Conservation (phyloP, 257 asterid genomes). For the Primulina huaijiensis region DNA sequence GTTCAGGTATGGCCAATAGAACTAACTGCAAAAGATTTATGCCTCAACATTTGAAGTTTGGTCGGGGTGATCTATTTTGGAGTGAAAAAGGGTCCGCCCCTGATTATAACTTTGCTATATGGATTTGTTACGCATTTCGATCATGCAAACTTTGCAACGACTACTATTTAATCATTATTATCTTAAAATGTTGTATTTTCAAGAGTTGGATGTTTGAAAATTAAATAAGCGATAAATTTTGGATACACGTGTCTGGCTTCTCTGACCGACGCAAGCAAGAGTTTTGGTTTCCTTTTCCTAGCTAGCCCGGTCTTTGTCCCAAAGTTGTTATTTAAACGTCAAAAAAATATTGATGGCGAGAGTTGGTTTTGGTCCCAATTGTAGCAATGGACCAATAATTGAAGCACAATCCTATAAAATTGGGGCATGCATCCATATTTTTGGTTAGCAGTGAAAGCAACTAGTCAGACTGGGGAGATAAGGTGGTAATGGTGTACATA, state of each 20-base stretch:
- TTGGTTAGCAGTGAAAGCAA: not conserved
- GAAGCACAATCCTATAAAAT: not conserved
- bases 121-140: too few species aligned
- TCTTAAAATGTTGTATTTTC: too few species aligned
- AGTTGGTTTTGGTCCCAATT: not conserved
- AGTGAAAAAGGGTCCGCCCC: too few species aligned
- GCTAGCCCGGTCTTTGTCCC: not conserved
- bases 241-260: not conserved
- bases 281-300: not conserved
- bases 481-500: not conserved
- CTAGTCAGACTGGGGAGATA: not conserved
- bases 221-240: not conserved
- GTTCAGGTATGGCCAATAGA: not conserved
- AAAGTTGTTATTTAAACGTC: not conserved
- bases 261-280: not conserved
- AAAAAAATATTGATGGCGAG: not conserved
- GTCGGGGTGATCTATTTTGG: too few species aligned
- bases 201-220: not conserved
- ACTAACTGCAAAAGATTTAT: not conserved
- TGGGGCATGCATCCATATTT: not conserved
- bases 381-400: not conserved
- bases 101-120: too few species aligned
- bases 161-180: too few species aligned
- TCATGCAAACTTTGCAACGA: too few species aligned
- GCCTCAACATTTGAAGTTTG: too few species aligned